A percentile compares a stretch with the other conserved stretches of the same genome.
Conservation (phyloP, 768 basidiomycete genomes). For the Serendipita sp. region DNA sequence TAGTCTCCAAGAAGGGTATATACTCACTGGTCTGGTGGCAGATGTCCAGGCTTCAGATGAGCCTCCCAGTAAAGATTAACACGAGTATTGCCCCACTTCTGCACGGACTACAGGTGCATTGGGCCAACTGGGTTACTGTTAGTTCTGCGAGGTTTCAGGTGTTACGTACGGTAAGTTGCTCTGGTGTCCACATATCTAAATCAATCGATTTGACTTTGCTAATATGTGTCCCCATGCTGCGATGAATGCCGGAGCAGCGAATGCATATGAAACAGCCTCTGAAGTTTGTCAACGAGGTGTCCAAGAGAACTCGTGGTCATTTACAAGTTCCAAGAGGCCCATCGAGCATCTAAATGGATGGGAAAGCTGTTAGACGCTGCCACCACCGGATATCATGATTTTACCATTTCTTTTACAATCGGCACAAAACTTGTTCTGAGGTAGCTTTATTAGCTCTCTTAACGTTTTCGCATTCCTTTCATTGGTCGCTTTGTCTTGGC, state of each 20-base stretch:
- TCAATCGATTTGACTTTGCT: constrained; percentile 95
- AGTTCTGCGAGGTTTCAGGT: not conserved
- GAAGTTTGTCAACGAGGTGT: constrained; percentile 3
- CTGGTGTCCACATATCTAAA: constrained; percentile 93
- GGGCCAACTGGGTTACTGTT: not conserved
- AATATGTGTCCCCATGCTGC: constrained; percentile 97
- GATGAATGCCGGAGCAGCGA: constrained; percentile 92
- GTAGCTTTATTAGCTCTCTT: constrained; percentile 70
- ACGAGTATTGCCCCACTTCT: constrained; percentile 86
- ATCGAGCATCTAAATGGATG: constrained; percentile 67
- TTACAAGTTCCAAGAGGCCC: constrained; percentile 96
- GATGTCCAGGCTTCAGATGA: constrained; percentile 78
- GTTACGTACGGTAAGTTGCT: constrained; percentile 75
- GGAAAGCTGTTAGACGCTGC: not conserved
- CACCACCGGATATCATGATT: constrained; percentile 13
- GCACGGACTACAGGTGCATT: constrained; percentile 49
- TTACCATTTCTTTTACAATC: constrained; percentile 94
- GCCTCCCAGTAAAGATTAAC: constrained; percentile 98
- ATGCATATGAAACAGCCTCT: constrained; percentile 94
- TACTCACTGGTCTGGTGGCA: constrained; percentile 87
- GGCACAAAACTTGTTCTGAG: constrained; percentile 87
- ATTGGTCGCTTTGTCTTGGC: constrained; percentile 71
- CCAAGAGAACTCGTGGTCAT: not conserved
- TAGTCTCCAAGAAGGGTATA: not conserved
- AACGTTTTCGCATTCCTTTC: constrained; percentile 65